Base-by-base conservation (phyloP, 345 rosid species). In the Gossypium sturtianum region DNA sequence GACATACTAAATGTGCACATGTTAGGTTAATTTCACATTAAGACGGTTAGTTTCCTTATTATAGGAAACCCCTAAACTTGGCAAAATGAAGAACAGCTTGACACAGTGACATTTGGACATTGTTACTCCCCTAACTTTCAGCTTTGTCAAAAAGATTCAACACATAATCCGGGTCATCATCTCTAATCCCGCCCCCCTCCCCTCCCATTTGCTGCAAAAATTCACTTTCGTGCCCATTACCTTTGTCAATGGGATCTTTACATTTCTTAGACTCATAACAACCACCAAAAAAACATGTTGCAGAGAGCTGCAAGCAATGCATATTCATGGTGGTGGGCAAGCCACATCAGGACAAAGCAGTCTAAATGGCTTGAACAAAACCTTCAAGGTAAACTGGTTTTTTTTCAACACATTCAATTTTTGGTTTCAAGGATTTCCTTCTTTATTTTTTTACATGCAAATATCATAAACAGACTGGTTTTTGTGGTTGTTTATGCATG, bases 321-420 rank as follows among this genome's bases (percentile, higher is more conserved):
- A 1, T 90, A 91, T 82, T 90, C 93, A 77, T 91, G 97, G 97
- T 90, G 94, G 97, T 91, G 97, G 97, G 94, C 97, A 7, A 91
- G 93, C 85, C 93, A 91, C 78, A 85, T 91, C 56, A 82, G 97
- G 45, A 91, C 97, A 38, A 90, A 91, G 78, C 94, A 91, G 61
- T 91, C 97, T 4, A 88, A 91, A 85, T 89, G 97, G 97, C 89
- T 91, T 13, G 94, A 91, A 77, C 86, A 87, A 70, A 90, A 87
- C 82, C 89, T 91, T 70, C 85, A 86, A 2, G 97, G 97, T 88
- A 78, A 47, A 12, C 76, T 34, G 41, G 41, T 34, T 34, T 34
- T 34, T 4, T 34, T 34, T 34, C 41, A 34, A 4, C 41, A 34
- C 41, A 34, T 34, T 34, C 41, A 34, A 34, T 5, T 48, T 48